A percentile compares a stretch with the other conserved stretches of the same genome.
Evolutionary conservation across 345 rosid genomes (phyloP).

Genomic region (Odontarrhena argentea): DNA sequence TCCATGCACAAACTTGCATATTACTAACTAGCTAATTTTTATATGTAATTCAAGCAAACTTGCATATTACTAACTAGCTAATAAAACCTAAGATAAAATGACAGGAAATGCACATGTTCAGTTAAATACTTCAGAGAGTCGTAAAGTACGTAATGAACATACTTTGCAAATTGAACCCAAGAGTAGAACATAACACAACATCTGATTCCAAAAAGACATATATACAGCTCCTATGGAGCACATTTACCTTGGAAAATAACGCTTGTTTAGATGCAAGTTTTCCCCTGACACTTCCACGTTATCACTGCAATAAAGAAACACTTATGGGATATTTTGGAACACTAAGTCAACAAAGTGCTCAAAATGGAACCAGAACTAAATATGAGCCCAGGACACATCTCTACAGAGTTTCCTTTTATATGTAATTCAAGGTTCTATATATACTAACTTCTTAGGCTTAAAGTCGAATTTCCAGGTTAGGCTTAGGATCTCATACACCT

Average conservation of each 20-base stretch:
- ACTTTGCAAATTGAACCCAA: conserved; percentile 3
- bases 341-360: neutral
- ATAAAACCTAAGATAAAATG: conserved; percentile 10
- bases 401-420: conserved; percentile 5
- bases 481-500: neutral
- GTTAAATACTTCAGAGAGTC: conserved; percentile 14
- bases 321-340: conserved; percentile 28
- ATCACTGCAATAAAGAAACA: conserved; percentile 49
- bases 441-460: neutral
- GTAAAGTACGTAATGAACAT: conserved; percentile 9
- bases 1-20: conserved; percentile 16
- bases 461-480: conserved; percentile 7
- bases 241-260: conserved; percentile 79
- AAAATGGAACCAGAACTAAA: conserved; percentile 24
- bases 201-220: conserved; percentile 21
- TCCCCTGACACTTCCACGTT: conserved; percentile 48
- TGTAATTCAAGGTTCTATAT: neutral
- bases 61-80: conserved; percentile 5
- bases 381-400: conserved; percentile 14
- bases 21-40: neutral
- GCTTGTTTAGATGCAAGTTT: conserved; percentile 44
- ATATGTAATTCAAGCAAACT: too few species aligned
- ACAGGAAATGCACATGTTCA: conserved; percentile 14
- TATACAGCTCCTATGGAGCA: conserved; percentile 25
- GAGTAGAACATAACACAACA: conserved; percentile 19